Percentiles rank a stretch among this genome's conserved stretches.
phyloP scores from a whole-genome alignment of 129 eudicot species.

The Flaveria trinervia region DNA sequence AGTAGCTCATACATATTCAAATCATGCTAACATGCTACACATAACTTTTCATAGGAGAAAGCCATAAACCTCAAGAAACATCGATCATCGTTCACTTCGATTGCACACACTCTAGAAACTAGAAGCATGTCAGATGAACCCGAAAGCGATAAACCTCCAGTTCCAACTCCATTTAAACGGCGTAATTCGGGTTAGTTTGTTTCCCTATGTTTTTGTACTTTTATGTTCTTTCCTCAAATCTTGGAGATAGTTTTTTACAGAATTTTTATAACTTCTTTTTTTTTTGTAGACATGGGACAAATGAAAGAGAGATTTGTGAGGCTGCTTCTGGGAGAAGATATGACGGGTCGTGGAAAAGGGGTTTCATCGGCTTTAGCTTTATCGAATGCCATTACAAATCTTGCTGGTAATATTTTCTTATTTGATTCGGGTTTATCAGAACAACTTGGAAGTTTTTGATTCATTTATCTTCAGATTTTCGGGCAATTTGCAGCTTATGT shows the following conservation, averaged over 20 bases:
- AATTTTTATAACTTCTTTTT: not conserved
- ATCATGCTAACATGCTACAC: conserved; percentile 11
- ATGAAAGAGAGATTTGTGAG: conserved; percentile 78
- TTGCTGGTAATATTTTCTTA: conserved; percentile 57
- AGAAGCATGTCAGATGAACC: conserved; percentile 24
- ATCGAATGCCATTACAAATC: conserved; percentile 88
- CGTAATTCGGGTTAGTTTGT: conserved; percentile 18
- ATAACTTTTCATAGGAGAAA: conserved; percentile 16
- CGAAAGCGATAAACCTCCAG: conserved; percentile 2
- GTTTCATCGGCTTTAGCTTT: conserved; percentile 87
- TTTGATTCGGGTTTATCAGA: not conserved
- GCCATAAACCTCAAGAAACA: conserved; percentile 4
- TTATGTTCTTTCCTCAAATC: not conserved
- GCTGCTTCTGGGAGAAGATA: conserved; percentile 84
- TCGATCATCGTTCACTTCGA: not conserved
- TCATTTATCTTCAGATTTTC: conserved; percentile 30
- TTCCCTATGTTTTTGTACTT: not conserved
- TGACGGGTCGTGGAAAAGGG: conserved; percentile 88
- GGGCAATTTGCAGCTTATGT: conserved; percentile 68
- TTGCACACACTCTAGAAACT: too few species aligned
- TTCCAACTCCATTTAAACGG: not conserved
- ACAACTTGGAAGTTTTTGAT: conserved; percentile 22
- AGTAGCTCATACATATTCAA: conserved; percentile 16
- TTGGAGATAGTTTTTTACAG: not conserved
- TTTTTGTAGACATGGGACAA: conserved; percentile 56